Evolutionary conservation across 495 filamentous ascomycete species (phyloP).

Genomic region (Talaromyces wortmannii): DNA sequence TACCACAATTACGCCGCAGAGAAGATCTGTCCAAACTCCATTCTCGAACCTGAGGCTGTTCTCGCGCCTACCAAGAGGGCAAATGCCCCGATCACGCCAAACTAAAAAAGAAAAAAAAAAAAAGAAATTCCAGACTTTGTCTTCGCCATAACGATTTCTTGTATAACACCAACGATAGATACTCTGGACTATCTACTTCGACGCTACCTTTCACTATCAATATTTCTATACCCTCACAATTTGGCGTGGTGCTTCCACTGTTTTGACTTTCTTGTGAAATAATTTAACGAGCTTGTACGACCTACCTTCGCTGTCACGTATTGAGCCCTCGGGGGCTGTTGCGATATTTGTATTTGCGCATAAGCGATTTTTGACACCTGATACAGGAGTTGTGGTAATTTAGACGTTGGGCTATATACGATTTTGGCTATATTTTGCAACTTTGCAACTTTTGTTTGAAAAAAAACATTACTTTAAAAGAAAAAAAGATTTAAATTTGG

Average conservation of each 20-base stretch:
- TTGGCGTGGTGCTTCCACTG: background rate
- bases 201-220: background rate
- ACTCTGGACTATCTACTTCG: too few species aligned
- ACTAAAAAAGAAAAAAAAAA: too few species aligned
- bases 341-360: background rate
- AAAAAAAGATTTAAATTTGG: too few species aligned
- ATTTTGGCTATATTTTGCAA: too few species aligned
- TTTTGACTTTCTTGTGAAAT: background rate
- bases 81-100: too few species aligned
- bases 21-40: constrained; percentile 2
- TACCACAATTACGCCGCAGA: constrained; percentile 6
- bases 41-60: constrained; percentile 1
- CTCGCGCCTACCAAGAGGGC: background rate
- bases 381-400: too few species aligned
- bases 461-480: too few species aligned
- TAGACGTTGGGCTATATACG: too few species aligned
- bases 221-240: background rate
- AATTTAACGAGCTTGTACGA: background rate
- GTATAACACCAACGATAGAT: background rate
- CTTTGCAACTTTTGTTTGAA: too few species aligned
- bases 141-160: too few species aligned
- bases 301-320: background rate
- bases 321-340: too few species aligned
- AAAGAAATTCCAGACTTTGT: too few species aligned
- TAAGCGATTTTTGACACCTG: background rate